Evolutionary conservation across 352 stramenopile genomes (phyloP), one percentile per base, ranked within the genome.

Genomic region (Pythium aristosporum): DNA sequence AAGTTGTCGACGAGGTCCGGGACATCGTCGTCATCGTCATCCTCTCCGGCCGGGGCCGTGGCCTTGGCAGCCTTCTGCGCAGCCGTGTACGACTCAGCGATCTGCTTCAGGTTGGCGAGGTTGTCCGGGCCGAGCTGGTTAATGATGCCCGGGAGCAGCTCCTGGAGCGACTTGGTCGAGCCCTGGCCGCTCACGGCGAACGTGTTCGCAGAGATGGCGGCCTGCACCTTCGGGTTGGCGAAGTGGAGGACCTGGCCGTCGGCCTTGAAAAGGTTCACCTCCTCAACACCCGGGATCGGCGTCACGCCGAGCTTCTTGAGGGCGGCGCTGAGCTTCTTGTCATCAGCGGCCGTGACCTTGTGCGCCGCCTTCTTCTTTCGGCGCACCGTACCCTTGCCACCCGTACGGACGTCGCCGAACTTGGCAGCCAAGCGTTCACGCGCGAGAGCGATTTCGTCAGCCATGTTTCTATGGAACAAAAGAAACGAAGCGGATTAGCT

Each of bases 201-300:
- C 55, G 97, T 99, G 85, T 99, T 99, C 67, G 97, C 96, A 30
- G 83, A 78, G 75, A 99, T 98, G 42, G 96, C 97, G 52, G 96
- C 96, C 79, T 99, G 96, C 48, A 99, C 96, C 89, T 99, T 99
- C 41, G 97, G 97, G 72, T 88, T 92, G 57, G 92, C 80, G 73
- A 99, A 99, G 78, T 99, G 97, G 77, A 99, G 98, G 20, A 99
- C 96, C 72, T 98, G 97, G 71, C 97, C 96, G 64, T 99, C 97
- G 9, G 98, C 92, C 87, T 99, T 99, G 90, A 99, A 99, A 70
- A 99, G 93, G 82, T 99, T 99, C 47, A 99, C 97, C 77, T 99
- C 97, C 77, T 99, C 97, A 59, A 99, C 98, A 63, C 92, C 97
- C 28, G 96, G 96, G 73, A 99, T 99, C 75, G 95, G 97, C 44